Evolutionary conservation across 805 yeast genomes (phyloP).

Genomic region (Peterozyma xylosa): DNA sequence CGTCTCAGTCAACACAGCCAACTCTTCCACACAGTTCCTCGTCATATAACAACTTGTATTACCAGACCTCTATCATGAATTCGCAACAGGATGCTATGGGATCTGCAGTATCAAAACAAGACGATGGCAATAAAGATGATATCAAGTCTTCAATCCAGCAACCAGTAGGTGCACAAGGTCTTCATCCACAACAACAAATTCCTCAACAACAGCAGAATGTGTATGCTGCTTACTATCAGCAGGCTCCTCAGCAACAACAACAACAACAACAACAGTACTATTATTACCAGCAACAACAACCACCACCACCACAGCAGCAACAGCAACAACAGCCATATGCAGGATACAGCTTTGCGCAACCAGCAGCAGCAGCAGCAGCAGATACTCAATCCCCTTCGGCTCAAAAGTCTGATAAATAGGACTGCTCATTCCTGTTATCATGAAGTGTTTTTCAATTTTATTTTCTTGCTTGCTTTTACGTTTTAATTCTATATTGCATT

Average conservation of each 20-base stretch:
- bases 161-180: neutral
- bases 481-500: no score
- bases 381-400: neutral
- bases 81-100: constrained; percentile 1
- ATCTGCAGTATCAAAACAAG: constrained; percentile 5
- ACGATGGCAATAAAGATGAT: constrained; percentile 9
- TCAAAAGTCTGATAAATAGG: no score
- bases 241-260: neutral
- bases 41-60: constrained; percentile 1
- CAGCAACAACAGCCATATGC: constrained; percentile 7
- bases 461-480: neutral
- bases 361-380: constrained; percentile 1
- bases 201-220: constrained; percentile 9
- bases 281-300: constrained; percentile 4
- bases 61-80: constrained; percentile 3
- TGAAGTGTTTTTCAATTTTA: no score
- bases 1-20: constrained; percentile 1
- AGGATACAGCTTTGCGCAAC: constrained; percentile 1
- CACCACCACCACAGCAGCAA: constrained; percentile 1
- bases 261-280: neutral
- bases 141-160: constrained; percentile 4
- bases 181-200: constrained; percentile 8
- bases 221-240: neutral
- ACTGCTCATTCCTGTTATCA: no score
- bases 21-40: constrained; percentile 4